Evolutionary conservation across 345 rosid species (phyloP).

Genomic region (Lagerstroemia speciosa): DNA sequence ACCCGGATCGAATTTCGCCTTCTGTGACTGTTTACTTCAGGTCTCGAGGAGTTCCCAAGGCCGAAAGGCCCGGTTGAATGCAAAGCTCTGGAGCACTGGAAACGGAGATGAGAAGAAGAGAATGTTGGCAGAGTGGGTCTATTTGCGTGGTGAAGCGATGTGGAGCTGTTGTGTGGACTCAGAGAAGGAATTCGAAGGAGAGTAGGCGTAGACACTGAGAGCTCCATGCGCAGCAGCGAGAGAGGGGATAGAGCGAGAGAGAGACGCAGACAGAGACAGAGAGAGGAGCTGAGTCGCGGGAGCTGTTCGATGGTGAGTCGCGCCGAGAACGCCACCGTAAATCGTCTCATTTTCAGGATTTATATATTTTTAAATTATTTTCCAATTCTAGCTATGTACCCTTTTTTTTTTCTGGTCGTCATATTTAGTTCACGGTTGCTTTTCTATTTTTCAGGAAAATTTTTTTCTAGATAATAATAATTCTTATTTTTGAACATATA

Average conservation of each 20-base stretch:
- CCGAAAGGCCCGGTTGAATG: slow-evolving; percentile 16
- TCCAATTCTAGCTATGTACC: too few relatives aligned
- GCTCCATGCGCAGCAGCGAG: slow-evolving; percentile 29
- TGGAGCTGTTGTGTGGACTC: slow-evolving; percentile 13
- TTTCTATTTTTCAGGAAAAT: too few relatives aligned
- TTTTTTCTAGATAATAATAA: too few relatives aligned
- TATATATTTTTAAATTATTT: too few relatives aligned
- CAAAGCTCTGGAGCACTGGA: slow-evolving; percentile 15
- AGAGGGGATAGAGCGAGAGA: too few relatives aligned
- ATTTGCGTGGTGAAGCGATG: slow-evolving; percentile 12
- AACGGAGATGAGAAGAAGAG: slow-evolving; percentile 8
- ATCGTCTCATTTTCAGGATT: too few relatives aligned
- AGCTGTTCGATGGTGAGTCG: too few relatives aligned
- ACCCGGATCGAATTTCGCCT: slow-evolving; percentile 35
- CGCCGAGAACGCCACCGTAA: too few relatives aligned
- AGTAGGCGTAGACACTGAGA: slow-evolving; percentile 23
- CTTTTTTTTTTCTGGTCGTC: too few relatives aligned
- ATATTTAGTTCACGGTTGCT: too few relatives aligned
- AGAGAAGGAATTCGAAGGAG: slow-evolving; percentile 23
- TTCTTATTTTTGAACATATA: too few relatives aligned
- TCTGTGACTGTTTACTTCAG: slow-evolving; percentile 7
- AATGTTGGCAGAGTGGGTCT: slow-evolving; percentile 11
- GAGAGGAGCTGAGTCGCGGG: background rate
- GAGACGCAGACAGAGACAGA: background rate
- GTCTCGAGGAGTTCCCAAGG: slow-evolving; percentile 16